These are phyloP conservation scores for Amanita pseudoporphyria DNA, from an alignment of 768 basidiomycete genomes.

Conservation along the genomic window DNA sequence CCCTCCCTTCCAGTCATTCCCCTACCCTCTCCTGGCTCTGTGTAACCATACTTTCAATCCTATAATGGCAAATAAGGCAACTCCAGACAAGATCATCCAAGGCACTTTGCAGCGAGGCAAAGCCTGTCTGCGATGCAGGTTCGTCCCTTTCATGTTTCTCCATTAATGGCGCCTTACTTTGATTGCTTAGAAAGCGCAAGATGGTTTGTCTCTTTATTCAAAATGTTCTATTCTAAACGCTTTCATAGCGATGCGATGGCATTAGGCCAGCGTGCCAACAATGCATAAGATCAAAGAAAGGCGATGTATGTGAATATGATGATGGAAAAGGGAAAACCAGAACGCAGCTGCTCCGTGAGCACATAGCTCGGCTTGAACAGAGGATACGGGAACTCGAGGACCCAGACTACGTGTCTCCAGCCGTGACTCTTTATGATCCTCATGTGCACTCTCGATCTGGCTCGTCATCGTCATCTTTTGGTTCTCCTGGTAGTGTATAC, in stretches of 20 bases:
- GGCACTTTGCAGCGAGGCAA: conserved; percentile 56
- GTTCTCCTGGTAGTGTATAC: conserved; percentile 42
- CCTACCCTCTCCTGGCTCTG: background rate
- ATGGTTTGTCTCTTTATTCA: conserved; percentile 33
- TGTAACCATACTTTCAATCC: conserved; percentile 13
- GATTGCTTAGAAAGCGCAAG: conserved; percentile 47
- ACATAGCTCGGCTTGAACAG: conserved; percentile 62
- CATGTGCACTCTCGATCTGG: conserved; percentile 43
- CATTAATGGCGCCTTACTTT: conserved; percentile 8
- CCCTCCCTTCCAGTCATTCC: conserved; percentile 4
- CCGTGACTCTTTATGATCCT: conserved; percentile 65
- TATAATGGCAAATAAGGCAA: conserved; percentile 40
- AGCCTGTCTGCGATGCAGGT: conserved; percentile 69
- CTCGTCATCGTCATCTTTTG: conserved; percentile 45
- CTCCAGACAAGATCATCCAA: conserved; percentile 22
- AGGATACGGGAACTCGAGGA: conserved; percentile 68
- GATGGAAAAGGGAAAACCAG: conserved; percentile 80
- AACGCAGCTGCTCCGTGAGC: conserved; percentile 71
- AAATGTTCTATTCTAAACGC: conserved; percentile 11
- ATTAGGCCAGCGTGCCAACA: conserved; percentile 71
- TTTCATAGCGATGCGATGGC: conserved; percentile 64
- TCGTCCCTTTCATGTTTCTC: background rate
- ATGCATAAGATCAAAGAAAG: conserved; percentile 69
- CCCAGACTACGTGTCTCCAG: conserved; percentile 59
- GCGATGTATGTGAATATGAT: conserved; percentile 69